phyloP scores from a whole-genome alignment of 768 basidiomycete species.

The Hygrophoropsis aurantiaca region DNA sequence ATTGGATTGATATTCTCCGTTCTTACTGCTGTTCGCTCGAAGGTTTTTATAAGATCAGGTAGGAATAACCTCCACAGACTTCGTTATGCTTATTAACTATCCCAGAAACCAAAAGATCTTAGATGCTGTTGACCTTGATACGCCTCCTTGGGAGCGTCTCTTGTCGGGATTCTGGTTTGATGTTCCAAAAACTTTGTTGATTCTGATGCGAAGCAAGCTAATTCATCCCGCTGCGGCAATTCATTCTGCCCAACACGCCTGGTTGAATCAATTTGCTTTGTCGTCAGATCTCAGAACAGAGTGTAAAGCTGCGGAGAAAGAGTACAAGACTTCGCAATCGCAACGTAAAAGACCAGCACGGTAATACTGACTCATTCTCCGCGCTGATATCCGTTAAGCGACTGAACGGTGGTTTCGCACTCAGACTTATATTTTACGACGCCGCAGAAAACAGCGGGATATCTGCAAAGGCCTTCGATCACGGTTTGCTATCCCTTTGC shows the following conservation, averaged over 20 bases:
- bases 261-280: conserved; percentile 75
- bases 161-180: conserved; percentile 82
- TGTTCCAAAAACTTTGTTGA: conserved; percentile 53
- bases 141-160: conserved; percentile 72
- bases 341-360: conserved; percentile 68
- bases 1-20: no score
- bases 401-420: background rate
- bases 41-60: conserved; percentile 86
- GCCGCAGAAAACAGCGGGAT: conserved; percentile 66
- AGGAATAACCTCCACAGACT: conserved; percentile 2
- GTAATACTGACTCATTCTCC: conserved; percentile 30
- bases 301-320: conserved; percentile 79
- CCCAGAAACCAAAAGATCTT: conserved; percentile 61
- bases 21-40: no score
- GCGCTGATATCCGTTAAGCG: background rate
- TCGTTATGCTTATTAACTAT: conserved; percentile 1
- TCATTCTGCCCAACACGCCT: conserved; percentile 82
- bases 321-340: conserved; percentile 54
- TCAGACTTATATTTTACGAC: conserved; percentile 82
- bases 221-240: conserved; percentile 78
- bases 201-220: conserved; percentile 50
- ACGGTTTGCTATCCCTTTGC: conserved; percentile 43
- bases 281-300: conserved; percentile 74
- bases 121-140: conserved; percentile 76
- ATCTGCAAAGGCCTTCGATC: conserved; percentile 80